These are phyloP conservation scores for Cichorium intybus DNA, from an alignment of 140 eudicot species.

Conservation along the genomic window DNA sequence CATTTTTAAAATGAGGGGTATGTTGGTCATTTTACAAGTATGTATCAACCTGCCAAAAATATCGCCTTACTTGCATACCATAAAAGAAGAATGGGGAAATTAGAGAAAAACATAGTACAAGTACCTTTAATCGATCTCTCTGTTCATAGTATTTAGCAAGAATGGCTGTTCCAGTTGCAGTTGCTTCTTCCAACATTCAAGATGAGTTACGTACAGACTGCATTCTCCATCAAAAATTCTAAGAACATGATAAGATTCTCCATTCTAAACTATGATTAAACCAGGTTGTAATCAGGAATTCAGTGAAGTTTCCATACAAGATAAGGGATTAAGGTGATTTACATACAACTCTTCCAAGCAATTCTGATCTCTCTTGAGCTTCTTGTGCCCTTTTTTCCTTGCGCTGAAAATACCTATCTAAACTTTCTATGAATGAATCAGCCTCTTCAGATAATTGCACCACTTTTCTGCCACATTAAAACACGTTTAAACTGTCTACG, in stretches of 20 bases:
- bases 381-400: slow-evolving; percentile 63
- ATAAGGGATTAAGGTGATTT: neutral
- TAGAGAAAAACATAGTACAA: no score
- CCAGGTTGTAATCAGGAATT: neutral
- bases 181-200: slow-evolving; percentile 81
- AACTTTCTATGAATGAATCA: slow-evolving; percentile 66
- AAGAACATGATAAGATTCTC: slow-evolving; percentile 89
- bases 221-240: slow-evolving; percentile 88
- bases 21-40: no score
- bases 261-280: slow-evolving; percentile 45
- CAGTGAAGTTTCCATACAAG: slow-evolving; percentile 4
- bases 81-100: no score
- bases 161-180: slow-evolving; percentile 82
- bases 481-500: neutral
- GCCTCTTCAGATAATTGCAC: slow-evolving; percentile 80
- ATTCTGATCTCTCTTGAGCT: slow-evolving; percentile 80
- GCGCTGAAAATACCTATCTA: slow-evolving; percentile 56
- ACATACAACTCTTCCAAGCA: slow-evolving; percentile 93
- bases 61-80: no score
- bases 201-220: slow-evolving; percentile 91
- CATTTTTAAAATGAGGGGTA: no score
- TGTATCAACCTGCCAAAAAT: no score
- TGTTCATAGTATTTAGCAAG: slow-evolving; percentile 88
- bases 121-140: slow-evolving; percentile 93
- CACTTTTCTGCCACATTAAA: slow-evolving; percentile 55